phyloP scores from a whole-genome alignment of 208 protist genomes.

The Lotmaria passim region DNA sequence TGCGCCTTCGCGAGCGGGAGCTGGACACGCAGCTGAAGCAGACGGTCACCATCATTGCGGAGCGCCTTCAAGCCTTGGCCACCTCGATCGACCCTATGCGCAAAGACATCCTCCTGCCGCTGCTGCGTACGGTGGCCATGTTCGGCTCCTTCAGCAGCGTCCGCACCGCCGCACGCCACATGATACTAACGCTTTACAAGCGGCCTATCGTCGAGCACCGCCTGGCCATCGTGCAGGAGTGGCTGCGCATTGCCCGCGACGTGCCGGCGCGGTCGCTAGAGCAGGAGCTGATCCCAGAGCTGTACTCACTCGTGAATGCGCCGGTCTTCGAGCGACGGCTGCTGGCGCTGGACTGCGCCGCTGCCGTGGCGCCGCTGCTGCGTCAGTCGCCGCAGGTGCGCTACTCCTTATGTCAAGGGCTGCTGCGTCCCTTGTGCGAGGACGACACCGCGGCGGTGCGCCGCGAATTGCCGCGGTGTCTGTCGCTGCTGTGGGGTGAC shows the following conservation, averaged over 20 bases:
- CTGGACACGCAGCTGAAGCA: constrained; percentile 35
- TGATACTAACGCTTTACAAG: constrained; percentile 64
- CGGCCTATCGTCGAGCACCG: constrained; percentile 52
- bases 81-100: constrained; percentile 55
- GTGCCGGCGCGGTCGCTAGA: constrained; percentile 42
- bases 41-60: constrained; percentile 43
- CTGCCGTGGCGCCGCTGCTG: constrained; percentile 44
- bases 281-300: constrained; percentile 66
- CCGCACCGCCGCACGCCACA: constrained; percentile 45
- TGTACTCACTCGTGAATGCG: constrained; percentile 70
- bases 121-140: constrained; percentile 50
- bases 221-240: constrained; percentile 49
- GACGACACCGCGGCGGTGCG: constrained; percentile 65
- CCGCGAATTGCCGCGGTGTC: constrained; percentile 53
- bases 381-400: constrained; percentile 34
- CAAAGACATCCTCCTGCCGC: constrained; percentile 64
- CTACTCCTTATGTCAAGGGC: constrained; percentile 56
- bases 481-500: constrained; percentile 56
- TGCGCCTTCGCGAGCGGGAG: constrained; percentile 32
- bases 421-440: constrained; percentile 67
- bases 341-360: constrained; percentile 63
- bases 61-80: constrained; percentile 51
- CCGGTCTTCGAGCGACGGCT: constrained; percentile 51
- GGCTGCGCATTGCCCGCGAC: constrained; percentile 50
- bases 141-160: constrained; percentile 34